Evolutionary conservation across 140 eudicot genomes (phyloP).

Genomic region (Flaveria floridana): DNA sequence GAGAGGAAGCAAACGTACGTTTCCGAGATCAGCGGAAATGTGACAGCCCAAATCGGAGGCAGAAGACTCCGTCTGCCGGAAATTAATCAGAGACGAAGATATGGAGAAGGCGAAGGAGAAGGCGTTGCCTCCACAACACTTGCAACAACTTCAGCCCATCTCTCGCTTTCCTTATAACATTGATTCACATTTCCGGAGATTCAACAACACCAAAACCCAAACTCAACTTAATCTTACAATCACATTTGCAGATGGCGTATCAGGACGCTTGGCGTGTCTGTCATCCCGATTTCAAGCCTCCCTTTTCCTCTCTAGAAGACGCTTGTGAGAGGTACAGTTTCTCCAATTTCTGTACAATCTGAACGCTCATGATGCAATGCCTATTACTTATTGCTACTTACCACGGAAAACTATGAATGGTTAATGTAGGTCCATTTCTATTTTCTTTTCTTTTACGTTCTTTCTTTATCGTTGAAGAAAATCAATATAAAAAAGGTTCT

Average conservation of each 20-base stretch:
- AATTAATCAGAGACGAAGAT: constrained; percentile 4
- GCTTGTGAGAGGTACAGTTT: constrained; percentile 71
- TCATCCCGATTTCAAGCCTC: constrained; percentile 83
- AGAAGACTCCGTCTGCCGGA: constrained; percentile 31
- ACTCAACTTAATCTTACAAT: neutral
- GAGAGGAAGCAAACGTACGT: no score
- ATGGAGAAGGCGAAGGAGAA: constrained; percentile 18
- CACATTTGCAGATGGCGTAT: constrained; percentile 53
- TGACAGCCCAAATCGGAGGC: neutral
- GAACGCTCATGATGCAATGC: no score
- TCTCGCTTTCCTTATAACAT: constrained; percentile 62
- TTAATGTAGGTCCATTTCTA: no score
- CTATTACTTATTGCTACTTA: no score
- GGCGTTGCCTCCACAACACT: constrained; percentile 25
- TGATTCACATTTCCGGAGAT: neutral
- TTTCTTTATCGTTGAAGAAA: no score
- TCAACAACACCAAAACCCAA: constrained; percentile 11
- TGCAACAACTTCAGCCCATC: constrained; percentile 45
- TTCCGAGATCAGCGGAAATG: neutral
- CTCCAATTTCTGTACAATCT: no score
- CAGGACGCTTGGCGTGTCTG: constrained; percentile 88
- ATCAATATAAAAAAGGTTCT: no score
- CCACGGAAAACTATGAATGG: no score
- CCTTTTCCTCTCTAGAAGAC: constrained; percentile 73
- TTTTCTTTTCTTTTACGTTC: no score